phyloP scores from a whole-genome alignment of 31 red algal species.

The Odonthalia washingtoniensis region DNA sequence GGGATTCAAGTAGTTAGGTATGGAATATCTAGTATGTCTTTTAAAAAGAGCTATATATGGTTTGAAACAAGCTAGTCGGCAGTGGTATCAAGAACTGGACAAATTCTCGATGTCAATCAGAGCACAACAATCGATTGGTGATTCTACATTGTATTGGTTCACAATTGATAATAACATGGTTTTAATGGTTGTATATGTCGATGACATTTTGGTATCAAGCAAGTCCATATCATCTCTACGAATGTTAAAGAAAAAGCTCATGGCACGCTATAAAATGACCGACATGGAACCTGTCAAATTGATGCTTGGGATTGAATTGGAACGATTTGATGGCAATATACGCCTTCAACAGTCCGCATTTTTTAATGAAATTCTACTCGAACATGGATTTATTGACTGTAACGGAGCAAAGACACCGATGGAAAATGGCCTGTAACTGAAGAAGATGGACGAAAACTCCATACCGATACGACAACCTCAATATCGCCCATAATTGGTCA shows the following conservation, averaged over 20 bases:
- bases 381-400: constrained; percentile 33
- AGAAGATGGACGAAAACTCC: not conserved
- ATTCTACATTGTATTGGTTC: too few relatives aligned
- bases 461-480: not conserved
- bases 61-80: too few relatives aligned
- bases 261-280: constrained; percentile 13
- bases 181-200: constrained; percentile 18
- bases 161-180: not conserved
- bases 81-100: too few relatives aligned
- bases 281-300: constrained; percentile 12
- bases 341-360: constrained; percentile 10
- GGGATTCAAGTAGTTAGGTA: too few relatives aligned
- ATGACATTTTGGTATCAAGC: constrained; percentile 30
- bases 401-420: not conserved
- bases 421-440: not conserved
- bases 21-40: too few relatives aligned
- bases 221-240: not conserved
- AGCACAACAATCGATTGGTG: too few relatives aligned
- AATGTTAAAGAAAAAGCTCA: not conserved
- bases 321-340: not conserved
- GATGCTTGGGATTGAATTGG: not conserved
- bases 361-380: constrained; percentile 6
- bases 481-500: constrained; percentile 6
- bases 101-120: too few relatives aligned
- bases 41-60: too few relatives aligned